Percentiles rank a stretch among this genome's conserved stretches.
Conservation (phyloP, 2,329 filamentous ascomycete species). For the Magnaporthales sp. region DNA sequence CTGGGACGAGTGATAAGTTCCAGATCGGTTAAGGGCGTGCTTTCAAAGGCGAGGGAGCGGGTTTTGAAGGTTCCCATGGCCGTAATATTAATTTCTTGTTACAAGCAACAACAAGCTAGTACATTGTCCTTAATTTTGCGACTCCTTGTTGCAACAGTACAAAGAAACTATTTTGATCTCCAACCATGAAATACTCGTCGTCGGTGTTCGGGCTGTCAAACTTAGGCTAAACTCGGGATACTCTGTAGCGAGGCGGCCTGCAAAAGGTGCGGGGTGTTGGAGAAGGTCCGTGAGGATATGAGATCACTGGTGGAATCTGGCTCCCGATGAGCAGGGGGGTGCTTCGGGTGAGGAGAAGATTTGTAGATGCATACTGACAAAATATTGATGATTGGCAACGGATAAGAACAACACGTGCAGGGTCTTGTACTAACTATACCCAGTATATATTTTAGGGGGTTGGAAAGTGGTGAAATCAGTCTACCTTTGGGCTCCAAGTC, state of each 20-base stretch:
- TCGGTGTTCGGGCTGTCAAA: background rate
- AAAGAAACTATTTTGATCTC: background rate
- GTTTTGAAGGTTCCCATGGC: background rate
- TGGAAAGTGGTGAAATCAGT: background rate
- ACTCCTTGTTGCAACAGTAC: background rate
- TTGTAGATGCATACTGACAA: background rate
- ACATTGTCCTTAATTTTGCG: background rate
- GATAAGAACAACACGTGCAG: background rate
- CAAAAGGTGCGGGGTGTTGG: background rate
- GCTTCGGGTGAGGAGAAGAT: background rate
- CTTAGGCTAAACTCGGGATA: background rate
- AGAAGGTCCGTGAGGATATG: background rate
- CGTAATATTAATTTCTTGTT: background rate
- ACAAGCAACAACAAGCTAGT: background rate
- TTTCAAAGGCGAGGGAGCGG: background rate
- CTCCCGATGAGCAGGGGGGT: background rate
- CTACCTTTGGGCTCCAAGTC: background rate
- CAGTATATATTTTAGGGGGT: background rate
- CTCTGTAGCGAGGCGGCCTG: background rate
- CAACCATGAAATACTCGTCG: background rate
- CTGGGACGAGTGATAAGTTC: slow-evolving; percentile 20
- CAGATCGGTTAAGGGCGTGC: slow-evolving; percentile 7
- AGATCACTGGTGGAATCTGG: background rate
- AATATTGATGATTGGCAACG: background rate
- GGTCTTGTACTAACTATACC: background rate